phyloP scores from a whole-genome alignment of 164 flowering plant genomes.

The Vitis rupestris region DNA sequence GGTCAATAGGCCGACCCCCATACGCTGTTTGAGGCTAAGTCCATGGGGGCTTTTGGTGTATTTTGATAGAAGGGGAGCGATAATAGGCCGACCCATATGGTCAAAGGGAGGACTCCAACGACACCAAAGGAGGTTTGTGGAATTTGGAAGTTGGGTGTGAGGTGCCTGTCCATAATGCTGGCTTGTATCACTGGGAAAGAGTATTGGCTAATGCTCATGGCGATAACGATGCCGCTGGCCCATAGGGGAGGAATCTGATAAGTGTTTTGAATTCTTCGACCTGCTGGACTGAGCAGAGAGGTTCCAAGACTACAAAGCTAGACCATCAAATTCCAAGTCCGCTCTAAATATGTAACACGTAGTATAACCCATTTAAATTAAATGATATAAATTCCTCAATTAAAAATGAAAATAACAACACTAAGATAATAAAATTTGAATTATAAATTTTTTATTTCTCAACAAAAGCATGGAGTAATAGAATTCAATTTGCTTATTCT shows the following conservation, averaged over 20 bases:
- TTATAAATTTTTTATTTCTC: no score
- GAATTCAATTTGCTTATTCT: no score
- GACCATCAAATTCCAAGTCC: constrained; percentile 4
- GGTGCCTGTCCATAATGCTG: constrained; percentile 16
- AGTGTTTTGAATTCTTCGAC: constrained; percentile 10
- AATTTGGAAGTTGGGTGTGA: constrained; percentile 11
- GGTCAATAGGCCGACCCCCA: constrained; percentile 45
- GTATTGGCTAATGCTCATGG: background rate
- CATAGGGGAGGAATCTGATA: constrained; percentile 9
- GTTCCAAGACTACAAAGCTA: constrained; percentile 6
- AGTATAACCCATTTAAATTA: no score
- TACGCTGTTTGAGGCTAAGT: constrained; percentile 23
- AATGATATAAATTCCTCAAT: no score
- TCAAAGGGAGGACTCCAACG: constrained; percentile 10
- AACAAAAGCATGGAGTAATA: no score
- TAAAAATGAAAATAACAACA: no score
- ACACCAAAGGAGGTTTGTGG: constrained; percentile 16
- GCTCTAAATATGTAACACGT: no score
- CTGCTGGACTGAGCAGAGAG: constrained; percentile 12
- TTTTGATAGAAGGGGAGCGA: constrained; percentile 31
- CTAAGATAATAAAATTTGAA: no score
- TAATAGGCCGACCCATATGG: constrained; percentile 40
- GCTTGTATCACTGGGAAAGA: constrained; percentile 21
- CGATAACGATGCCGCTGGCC: constrained; percentile 6
- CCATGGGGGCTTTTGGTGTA: constrained; percentile 21